Percentiles rank a stretch among this genome's conserved stretches.
These are phyloP conservation scores for Talaromyces sp. DNA, from an alignment of 2,329 filamentous ascomycete species.

Conservation along the genomic window DNA sequence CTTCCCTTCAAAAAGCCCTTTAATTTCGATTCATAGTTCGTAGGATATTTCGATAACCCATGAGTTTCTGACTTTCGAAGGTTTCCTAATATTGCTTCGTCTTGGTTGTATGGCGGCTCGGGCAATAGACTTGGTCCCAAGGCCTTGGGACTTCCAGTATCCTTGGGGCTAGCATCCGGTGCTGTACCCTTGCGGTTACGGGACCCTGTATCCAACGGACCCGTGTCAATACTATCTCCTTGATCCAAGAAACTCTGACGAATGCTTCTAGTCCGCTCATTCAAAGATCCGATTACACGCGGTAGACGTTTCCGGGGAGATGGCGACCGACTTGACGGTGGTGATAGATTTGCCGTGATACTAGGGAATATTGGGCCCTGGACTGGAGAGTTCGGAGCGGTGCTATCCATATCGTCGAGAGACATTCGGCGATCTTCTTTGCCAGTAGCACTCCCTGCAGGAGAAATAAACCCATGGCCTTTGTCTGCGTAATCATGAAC, in stretches of 20 bases:
- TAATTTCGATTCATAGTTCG: constrained; percentile 49
- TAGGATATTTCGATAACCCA: constrained; percentile 21
- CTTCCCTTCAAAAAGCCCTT: constrained; percentile 73
- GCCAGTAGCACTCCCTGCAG: constrained; percentile 41
- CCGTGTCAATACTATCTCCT: constrained; percentile 16
- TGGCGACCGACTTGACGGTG: constrained; percentile 55
- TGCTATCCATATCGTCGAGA: constrained; percentile 38
- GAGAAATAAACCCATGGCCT: constrained; percentile 36
- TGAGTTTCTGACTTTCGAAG: constrained; percentile 21
- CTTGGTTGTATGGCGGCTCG: constrained; percentile 15
- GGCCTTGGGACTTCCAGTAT: constrained; percentile 14
- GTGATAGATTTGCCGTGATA: constrained; percentile 59
- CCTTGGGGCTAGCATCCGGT: constrained; percentile 10
- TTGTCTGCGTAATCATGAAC: constrained; percentile 52
- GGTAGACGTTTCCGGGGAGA: constrained; percentile 57
- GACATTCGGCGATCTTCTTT: constrained; percentile 30
- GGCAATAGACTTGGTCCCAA: constrained; percentile 25
- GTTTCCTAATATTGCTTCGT: constrained; percentile 17
- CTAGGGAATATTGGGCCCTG: constrained; percentile 48
- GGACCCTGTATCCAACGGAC: constrained; percentile 14
- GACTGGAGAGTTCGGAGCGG: constrained; percentile 34
- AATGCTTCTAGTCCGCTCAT: constrained; percentile 33
- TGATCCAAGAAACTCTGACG: constrained; percentile 35
- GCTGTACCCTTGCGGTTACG: constrained; percentile 8
- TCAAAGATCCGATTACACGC: constrained; percentile 36